Percentiles rank a stretch among this genome's conserved stretches.
phyloP scores from a whole-genome alignment of 352 stramenopile species.

The Globisporangium camurandrum region DNA sequence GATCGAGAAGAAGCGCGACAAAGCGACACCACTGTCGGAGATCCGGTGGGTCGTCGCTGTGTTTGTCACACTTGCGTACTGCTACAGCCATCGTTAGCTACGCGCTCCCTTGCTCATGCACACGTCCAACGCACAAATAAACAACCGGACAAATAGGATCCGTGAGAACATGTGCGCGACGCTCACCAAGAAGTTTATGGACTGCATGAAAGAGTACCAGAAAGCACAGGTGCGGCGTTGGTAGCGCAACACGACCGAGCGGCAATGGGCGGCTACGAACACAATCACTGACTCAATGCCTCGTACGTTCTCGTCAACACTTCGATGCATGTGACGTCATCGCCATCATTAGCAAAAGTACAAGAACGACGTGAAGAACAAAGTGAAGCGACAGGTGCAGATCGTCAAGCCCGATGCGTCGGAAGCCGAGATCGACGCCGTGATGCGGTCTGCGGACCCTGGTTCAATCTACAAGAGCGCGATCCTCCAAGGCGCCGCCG shows the following conservation, averaged over 20 bases:
- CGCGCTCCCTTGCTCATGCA: too few relatives aligned
- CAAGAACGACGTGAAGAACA: conserved; percentile 97
- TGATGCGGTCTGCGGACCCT: conserved; percentile 88
- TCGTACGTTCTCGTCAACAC: not conserved
- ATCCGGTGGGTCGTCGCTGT: conserved; percentile 23
- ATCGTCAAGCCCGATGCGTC: conserved; percentile 97
- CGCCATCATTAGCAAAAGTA: conserved; percentile 99
- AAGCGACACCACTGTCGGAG: conserved; percentile 64
- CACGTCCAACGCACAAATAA: not conserved
- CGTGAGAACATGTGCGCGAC: conserved; percentile 97
- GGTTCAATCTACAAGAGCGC: conserved; percentile 83
- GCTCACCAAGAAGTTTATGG: conserved; percentile 97
- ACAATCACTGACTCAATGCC: not conserved
- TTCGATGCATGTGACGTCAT: too few relatives aligned
- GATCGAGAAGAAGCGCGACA: conserved; percentile 89
- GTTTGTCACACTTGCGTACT: conserved; percentile 3
- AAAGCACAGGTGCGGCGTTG: conserved; percentile 41
- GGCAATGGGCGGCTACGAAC: too few relatives aligned
- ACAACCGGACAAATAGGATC: conserved; percentile 84
- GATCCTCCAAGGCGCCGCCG: conserved; percentile 67
- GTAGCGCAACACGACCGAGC: too few relatives aligned
- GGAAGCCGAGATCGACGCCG: conserved; percentile 94
- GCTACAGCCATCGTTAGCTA: too few relatives aligned
- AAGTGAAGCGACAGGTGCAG: conserved; percentile 96
- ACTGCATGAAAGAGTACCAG: conserved; percentile 98